A percentile compares a stretch with the other conserved stretches of the same genome.
These are phyloP conservation scores for Oxytropis ochrocephala DNA, from an alignment of 306 rosid species.

Conservation along the genomic window DNA sequence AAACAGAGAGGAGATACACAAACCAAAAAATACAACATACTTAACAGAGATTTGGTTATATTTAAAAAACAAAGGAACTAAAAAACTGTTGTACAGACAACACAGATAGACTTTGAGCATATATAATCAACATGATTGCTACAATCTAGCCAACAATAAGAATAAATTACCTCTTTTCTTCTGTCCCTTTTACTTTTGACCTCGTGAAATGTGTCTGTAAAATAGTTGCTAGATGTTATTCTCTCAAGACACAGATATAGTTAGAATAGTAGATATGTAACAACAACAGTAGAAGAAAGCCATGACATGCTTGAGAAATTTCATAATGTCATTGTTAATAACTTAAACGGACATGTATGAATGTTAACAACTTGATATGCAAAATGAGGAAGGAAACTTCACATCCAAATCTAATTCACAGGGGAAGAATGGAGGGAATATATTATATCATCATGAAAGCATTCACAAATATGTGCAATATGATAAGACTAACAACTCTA, in stretches of 20 bases:
- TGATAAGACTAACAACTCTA: not conserved
- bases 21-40: not conserved
- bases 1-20: not conserved
- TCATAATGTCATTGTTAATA: not conserved
- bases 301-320: not conserved
- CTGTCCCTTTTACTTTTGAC: constrained; percentile 81
- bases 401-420: not conserved
- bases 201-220: constrained; percentile 84
- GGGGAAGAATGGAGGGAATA: not conserved
- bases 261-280: constrained; percentile 4
- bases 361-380: not conserved
- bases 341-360: not conserved
- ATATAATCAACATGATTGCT: not conserved
- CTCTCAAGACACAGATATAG: not conserved
- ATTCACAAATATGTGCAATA: not conserved
- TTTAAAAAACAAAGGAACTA: constrained; percentile 26
- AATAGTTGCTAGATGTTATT: constrained; percentile 12
- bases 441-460: not conserved
- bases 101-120: not conserved
- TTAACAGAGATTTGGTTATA: not conserved
- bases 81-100: not conserved
- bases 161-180: constrained; percentile 69
- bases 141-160: constrained; percentile 8
- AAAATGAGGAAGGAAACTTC: not conserved
- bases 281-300: not conserved